Evolutionary conservation across 352 stramenopile genomes (phyloP).

Genomic region (Pythium phragmiticola): DNA sequence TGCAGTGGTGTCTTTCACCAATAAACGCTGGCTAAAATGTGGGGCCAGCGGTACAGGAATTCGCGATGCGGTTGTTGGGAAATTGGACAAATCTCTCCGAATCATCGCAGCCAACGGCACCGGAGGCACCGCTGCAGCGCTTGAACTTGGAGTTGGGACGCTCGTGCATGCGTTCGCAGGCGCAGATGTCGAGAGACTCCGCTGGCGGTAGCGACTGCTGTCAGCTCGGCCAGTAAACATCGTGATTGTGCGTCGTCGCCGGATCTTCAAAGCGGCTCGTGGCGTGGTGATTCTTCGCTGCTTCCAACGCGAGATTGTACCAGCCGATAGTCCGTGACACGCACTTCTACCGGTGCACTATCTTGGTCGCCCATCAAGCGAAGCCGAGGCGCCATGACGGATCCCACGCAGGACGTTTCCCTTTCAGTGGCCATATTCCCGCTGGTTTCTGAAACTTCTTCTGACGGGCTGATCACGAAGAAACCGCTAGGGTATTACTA

Average conservation of each 20-base stretch:
- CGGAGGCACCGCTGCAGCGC: neutral
- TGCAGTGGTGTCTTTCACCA: neutral
- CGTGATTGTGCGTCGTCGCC: neutral
- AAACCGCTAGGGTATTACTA: conserved; percentile 14
- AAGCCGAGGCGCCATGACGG: neutral
- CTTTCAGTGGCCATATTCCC: neutral
- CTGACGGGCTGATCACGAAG: neutral
- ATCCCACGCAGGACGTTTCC: conserved; percentile 17
- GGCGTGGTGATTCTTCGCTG: neutral
- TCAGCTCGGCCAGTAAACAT: conserved; percentile 28
- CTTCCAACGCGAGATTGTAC: neutral
- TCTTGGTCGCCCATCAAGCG: conserved; percentile 11
- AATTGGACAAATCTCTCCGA: conserved; percentile 2
- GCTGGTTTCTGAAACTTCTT: conserved; percentile 21
- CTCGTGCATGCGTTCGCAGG: conserved; percentile 8
- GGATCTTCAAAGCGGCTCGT: neutral
- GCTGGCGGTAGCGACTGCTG: conserved; percentile 29
- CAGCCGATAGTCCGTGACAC: neutral
- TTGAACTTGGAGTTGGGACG: too few relatives aligned
- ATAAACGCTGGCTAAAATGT: neutral
- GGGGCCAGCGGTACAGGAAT: neutral
- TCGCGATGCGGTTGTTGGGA: neutral
- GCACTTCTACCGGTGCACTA: neutral
- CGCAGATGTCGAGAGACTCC: conserved; percentile 24
- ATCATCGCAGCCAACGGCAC: neutral